These are phyloP conservation scores for Boletales sp. DNA, from an alignment of 768 basidiomycete species.

Conservation along the genomic window DNA sequence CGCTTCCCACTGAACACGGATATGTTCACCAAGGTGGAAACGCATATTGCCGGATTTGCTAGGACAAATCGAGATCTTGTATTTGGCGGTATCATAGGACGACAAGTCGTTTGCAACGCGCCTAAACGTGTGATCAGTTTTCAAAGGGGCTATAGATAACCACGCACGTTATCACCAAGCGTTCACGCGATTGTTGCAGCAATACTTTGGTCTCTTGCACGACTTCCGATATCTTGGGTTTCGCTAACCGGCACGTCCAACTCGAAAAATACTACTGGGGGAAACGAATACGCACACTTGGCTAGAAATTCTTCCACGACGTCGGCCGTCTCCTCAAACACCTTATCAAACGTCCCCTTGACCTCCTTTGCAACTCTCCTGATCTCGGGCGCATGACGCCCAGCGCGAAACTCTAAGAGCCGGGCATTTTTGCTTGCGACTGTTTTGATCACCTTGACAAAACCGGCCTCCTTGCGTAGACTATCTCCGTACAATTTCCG, in stretches of 20 bases:
- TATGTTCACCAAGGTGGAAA: constrained; percentile 91
- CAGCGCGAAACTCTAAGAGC: constrained; percentile 70
- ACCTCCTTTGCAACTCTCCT: constrained; percentile 85
- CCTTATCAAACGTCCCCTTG: constrained; percentile 92
- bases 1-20: constrained; percentile 83
- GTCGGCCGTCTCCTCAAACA: constrained; percentile 90
- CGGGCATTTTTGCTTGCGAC: constrained; percentile 83
- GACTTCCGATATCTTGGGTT: constrained; percentile 82
- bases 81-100: constrained; percentile 75
- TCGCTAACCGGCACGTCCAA: constrained; percentile 48
- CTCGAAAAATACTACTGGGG: background rate
- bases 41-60: constrained; percentile 48
- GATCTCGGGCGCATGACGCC: constrained; percentile 80
- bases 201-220: constrained; percentile 91
- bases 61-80: constrained; percentile 61
- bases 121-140: constrained; percentile 32
- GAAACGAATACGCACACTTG: constrained; percentile 58
- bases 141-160: background rate
- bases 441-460: constrained; percentile 96
- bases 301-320: constrained; percentile 92
- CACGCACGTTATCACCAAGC: constrained; percentile 86
- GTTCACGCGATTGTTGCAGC: constrained; percentile 86
- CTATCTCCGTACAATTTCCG: constrained; percentile 91
- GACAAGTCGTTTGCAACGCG: constrained; percentile 83
- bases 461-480: constrained; percentile 92